phyloP scores from a whole-genome alignment of 2,329 filamentous ascomycete genomes.

The Mycosphaerelloides madeirae region DNA sequence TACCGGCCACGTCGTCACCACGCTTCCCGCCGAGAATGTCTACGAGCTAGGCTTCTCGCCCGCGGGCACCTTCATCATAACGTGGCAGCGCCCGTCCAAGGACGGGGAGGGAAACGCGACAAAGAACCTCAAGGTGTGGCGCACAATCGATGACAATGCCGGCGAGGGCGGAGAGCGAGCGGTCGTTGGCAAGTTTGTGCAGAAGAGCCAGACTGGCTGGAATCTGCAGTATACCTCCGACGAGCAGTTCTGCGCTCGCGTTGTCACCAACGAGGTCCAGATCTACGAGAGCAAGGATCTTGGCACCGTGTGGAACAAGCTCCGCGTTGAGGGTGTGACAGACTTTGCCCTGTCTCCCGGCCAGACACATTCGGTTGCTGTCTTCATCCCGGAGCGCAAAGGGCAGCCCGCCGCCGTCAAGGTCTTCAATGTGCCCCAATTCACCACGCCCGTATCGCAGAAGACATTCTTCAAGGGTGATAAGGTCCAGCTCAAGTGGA shows the following conservation, averaged over 20 bases:
- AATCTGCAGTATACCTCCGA: constrained; percentile 95
- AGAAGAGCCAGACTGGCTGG: constrained; percentile 93
- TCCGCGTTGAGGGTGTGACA: constrained; percentile 82
- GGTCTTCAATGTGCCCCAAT: constrained; percentile 88
- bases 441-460: constrained; percentile 76
- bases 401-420: constrained; percentile 91
- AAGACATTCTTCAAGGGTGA: constrained; percentile 99
- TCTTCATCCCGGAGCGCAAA: constrained; percentile 91
- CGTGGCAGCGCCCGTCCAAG: constrained; percentile 90
- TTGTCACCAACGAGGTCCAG: constrained; percentile 95
- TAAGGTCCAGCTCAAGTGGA: constrained; percentile 99
- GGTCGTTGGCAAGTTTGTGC: constrained; percentile 83
- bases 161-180: constrained; percentile 59
- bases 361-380: constrained; percentile 83
- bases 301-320: constrained; percentile 86
- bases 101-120: constrained; percentile 88
- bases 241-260: constrained; percentile 86
- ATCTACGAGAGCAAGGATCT: constrained; percentile 90
- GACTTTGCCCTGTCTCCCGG: constrained; percentile 89
- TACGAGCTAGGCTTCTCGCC: constrained; percentile 95
- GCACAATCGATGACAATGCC: constrained; percentile 65
- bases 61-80: constrained; percentile 85
- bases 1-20: constrained; percentile 67
- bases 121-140: constrained; percentile 98
- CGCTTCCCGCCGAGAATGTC: constrained; percentile 73